Base-by-base conservation (phyloP, 2,329 filamentous ascomycete species). In the Colletotrichum scovillei region DNA sequence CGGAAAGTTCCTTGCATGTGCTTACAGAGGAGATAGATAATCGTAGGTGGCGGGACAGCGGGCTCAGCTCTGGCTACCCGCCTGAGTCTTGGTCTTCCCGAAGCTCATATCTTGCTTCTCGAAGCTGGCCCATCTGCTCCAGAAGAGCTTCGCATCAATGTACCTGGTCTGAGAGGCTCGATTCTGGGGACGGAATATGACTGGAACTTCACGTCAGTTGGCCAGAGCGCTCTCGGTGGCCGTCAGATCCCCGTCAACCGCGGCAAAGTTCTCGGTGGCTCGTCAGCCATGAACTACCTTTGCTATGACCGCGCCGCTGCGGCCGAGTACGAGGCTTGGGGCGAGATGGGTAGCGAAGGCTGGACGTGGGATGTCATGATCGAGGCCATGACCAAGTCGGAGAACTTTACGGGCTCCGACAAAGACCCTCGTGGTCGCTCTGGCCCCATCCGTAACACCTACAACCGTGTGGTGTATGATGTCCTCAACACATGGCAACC, bases 241-340 rank as follows among this genome's bases (percentile, higher is more conserved):
- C 82, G 85, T 1, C 75, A 80, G 3, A 83, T 87, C 14, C 70
- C 78, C 4, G 84, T 87, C 57, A 84, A 84, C 28, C 82, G 86
- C 6, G 87, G 86, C 42, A 86, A 86, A 63, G 84, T 87, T 0
- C 80, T 89, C 0, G 87, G 87, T 5, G 88, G 87, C 11, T 85
- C 83, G 16, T 85, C 80, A 11, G 82, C 85, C 5, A 76, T 88
- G 68, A 88, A 88, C 76, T 84, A 86, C 55, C 79, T 84, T 62
- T 80, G 79, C 69, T 84, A 83, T 56, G 81, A 84, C 69, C 78
- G 83, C 4, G 82, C 82, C 1, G 69, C 80, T 4, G 78, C 79
- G 2, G 75, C 78, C 22, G 83, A 84, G 67, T 84, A 83, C 26
- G 79, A 84, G 28, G 76, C 78, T 24, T 84, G 83, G 83, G 79